Base-by-base conservation (phyloP, 148 eudicot genomes). In the Rheum nobile region DNA sequence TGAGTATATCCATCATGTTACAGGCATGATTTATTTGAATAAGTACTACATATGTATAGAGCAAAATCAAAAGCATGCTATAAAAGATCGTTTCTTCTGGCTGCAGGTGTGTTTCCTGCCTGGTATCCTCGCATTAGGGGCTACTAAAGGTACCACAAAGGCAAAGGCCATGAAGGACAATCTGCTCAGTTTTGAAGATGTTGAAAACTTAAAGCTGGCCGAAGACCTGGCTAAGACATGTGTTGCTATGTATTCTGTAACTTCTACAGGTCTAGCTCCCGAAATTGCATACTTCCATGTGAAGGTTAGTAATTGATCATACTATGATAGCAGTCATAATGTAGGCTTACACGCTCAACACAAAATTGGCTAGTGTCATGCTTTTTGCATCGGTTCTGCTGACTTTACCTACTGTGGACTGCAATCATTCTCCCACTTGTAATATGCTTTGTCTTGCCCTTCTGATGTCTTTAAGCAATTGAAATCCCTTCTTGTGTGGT, bases 81-180 rank as follows among this genome's bases (percentile, higher is more conserved):
- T 65, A 8, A 28, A 65, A 31, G 39, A 31, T 19, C 17, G 39
- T 32, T 65, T 16, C 70, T 65, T 65, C 39, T 65, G 70, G 39
- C 70, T 65, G 41, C 80, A 93, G 96, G 98, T 88, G 42, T 93
- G 98, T 79, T 93, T 93, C 77, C 90, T 92, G 47, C 87, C 98
- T 72, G 98, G 96, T 14, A 88, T 90, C 74, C 96, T 92, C 80
- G 98, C 98, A 24, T 90, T 92, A 31, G 98, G 98, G 76, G 98
- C 93, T 78, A 93, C 98, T 52, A 88, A 87, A 80, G 98, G 98
- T 72, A 77, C 81, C 16, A 85, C 90, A 71, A 90, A 86, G 82
- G 88, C 85, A 76, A 84, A 82, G 79, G 96, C 96, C 29, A 82
- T 87, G 91, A 81, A 77, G 75, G 84, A 85, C 26, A 88, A 88